These are phyloP conservation scores for Neurospora sp. DNA, from an alignment of 495 filamentous ascomycete genomes.

Conservation along the genomic window DNA sequence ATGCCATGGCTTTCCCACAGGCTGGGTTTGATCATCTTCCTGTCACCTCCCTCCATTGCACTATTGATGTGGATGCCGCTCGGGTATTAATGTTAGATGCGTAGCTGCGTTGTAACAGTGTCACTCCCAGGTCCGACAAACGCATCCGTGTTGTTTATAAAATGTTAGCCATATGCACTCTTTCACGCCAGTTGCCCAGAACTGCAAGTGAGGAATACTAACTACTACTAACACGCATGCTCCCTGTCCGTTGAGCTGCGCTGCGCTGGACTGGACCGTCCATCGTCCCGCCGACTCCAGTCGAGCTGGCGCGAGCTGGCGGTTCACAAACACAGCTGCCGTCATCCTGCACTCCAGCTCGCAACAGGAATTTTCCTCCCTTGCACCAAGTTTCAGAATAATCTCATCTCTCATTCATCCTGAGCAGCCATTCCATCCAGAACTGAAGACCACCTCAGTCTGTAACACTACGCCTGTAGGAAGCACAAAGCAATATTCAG, in stretches of 20 bases:
- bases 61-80: neutral
- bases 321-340: neutral
- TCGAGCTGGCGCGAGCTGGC: neutral
- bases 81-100: neutral
- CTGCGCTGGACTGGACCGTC: neutral
- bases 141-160: neutral
- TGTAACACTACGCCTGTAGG: neutral
- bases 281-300: neutral
- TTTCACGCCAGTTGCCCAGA: neutral
- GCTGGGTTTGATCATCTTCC: neutral
- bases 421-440: neutral
- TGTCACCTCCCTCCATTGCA: neutral
- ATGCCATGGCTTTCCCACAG: neutral
- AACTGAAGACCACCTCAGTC: neutral
- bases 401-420: neutral
- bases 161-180: neutral
- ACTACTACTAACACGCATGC: neutral
- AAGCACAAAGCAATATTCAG: neutral
- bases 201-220: neutral
- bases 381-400: neutral
- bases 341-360: neutral
- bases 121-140: neutral
- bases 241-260: neutral
- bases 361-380: neutral
- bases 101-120: neutral